Base-by-base conservation (phyloP, 257 asterid species). In the Solanum raphanifolium region DNA sequence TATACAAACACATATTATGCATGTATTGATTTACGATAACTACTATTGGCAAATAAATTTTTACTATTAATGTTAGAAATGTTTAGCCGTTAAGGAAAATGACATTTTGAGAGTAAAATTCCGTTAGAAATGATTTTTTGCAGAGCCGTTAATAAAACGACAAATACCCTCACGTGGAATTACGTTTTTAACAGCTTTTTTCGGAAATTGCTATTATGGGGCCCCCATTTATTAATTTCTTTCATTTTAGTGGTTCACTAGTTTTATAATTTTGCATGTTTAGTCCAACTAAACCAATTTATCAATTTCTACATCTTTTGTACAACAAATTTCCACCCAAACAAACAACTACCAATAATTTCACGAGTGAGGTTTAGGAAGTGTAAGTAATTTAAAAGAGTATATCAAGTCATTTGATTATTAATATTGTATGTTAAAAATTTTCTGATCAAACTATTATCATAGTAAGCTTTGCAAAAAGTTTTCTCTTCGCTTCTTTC, bases 111-210 rank as follows among this genome's bases (percentile, higher is more conserved):
- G 69, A 3, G 43, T 48, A 82, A 81, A 48, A 82, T 48, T 20
- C 86, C 86, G 86, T 82, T 29, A 82, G 86, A 82, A 84, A 66
- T 87, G 84, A 41, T 76, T 83, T 55, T 35, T 39, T 12, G 78
- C 75, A 88, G 90, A 92, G 94, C 92, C 94, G 94, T 93, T 92
- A 69, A 86, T 89, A 81, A 90, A 87, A 46, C 76, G 94, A 92
- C 94, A 92, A 88, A 34, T 34, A 11, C 20, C 21, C 23, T 34
- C 88, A 76, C 68, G 65, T 87, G 88, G 52, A n/a, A 41, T 36
- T 43, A 78, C 62, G 4, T n/a, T 78, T 25, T 9, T 9, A 29
- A 16, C 29, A 46, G 41, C 41, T 29, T 32, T 46, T 81, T 46
- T 29, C 0, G 41, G 34, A 81, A 79, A 81, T 81, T 81, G 69